Conservation (phyloP, 2,329 filamentous ascomycete species). For the Cytospora mali region DNA sequence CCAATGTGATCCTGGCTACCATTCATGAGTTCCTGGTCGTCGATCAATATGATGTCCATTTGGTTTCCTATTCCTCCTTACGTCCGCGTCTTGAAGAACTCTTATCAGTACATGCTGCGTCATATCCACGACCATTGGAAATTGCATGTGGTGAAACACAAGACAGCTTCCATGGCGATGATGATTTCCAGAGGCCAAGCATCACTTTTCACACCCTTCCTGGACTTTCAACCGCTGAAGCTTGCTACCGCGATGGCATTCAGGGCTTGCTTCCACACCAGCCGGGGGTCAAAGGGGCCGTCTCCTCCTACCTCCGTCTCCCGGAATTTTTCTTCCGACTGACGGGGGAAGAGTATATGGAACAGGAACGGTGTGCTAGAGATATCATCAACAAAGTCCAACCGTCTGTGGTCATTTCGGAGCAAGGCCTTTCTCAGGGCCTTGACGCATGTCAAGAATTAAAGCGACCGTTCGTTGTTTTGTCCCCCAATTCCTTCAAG, state of each 20-base stretch:
- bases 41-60: constrained; percentile 10
- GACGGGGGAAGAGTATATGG: constrained; percentile 17
- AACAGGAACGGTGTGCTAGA: constrained; percentile 4
- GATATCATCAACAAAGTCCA: neutral
- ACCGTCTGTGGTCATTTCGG: constrained; percentile 7
- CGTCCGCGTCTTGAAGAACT: constrained; percentile 1
- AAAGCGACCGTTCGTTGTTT: neutral
- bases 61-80: constrained; percentile 9
- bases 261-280: neutral
- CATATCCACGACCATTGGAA: constrained; percentile 8
- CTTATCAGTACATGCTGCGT: neutral
- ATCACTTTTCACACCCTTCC: constrained; percentile 17
- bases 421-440: constrained; percentile 9
- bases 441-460: constrained; percentile 8
- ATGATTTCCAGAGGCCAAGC: neutral
- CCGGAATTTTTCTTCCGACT: constrained; percentile 10
- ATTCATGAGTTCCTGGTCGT: constrained; percentile 15
- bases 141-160: neutral
- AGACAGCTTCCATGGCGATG: neutral
- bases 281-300: constrained; percentile 13
- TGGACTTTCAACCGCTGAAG: constrained; percentile 9
- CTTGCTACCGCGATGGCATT: constrained; percentile 13
- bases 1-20: constrained; percentile 16
- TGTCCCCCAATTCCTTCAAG: constrained; percentile 20
- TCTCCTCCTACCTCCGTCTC: constrained; percentile 11